Conservation (phyloP, 495 filamentous ascomycete species). For the Aspergillus nanangensis region DNA sequence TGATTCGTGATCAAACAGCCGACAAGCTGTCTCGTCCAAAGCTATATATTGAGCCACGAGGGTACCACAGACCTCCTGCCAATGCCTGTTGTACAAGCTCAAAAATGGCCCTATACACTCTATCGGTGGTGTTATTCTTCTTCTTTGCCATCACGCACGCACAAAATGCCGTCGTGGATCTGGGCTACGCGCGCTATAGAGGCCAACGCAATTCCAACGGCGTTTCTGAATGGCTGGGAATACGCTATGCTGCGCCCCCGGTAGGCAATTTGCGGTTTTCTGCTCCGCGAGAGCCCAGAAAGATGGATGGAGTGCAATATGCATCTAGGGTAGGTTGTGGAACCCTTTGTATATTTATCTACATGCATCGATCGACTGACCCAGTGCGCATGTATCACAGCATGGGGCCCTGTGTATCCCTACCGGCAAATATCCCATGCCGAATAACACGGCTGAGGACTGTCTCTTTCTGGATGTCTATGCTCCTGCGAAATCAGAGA, state of each 20-base stretch:
- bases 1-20: no score
- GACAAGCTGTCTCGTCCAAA: no score
- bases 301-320: slow-evolving; percentile 32
- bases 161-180: slow-evolving; percentile 27
- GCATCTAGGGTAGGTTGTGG: slow-evolving; percentile 34
- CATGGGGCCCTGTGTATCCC: slow-evolving; percentile 51
- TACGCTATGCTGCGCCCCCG: slow-evolving; percentile 61
- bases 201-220: slow-evolving; percentile 36
- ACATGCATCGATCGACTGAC: background rate
- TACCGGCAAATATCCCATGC: slow-evolving; percentile 33
- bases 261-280: slow-evolving; percentile 54
- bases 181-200: slow-evolving; percentile 40
- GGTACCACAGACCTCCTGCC: background rate
- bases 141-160: slow-evolving; percentile 18
- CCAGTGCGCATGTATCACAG: slow-evolving; percentile 14
- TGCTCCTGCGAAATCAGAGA: slow-evolving; percentile 45
- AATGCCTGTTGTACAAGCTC: background rate
- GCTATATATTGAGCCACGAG: no score
- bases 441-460: slow-evolving; percentile 53
- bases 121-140: slow-evolving; percentile 13
- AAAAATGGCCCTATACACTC: background rate
- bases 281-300: slow-evolving; percentile 50
- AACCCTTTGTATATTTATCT: background rate
- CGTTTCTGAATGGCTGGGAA: slow-evolving; percentile 59
- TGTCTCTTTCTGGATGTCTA: slow-evolving; percentile 75